These are phyloP conservation scores for Colletotrichum tabaci DNA, from an alignment of 2,329 filamentous ascomycete species.

Conservation along the genomic window DNA sequence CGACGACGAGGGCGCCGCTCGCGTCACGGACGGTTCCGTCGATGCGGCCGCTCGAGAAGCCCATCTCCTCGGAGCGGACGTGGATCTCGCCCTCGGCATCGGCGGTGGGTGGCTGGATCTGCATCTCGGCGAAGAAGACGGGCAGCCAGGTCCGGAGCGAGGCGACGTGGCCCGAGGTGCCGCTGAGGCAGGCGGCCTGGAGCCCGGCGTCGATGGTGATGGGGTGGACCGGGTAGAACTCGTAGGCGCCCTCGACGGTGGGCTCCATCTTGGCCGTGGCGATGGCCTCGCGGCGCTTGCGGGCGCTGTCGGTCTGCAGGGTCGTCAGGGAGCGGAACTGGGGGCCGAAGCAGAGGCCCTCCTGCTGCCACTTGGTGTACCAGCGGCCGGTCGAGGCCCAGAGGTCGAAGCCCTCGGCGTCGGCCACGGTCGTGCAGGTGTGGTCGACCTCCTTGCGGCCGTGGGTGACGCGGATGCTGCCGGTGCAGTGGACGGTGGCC, in stretches of 20 bases:
- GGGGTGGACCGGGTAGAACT: not conserved
- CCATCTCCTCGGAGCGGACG: not conserved
- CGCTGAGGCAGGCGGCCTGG: not conserved
- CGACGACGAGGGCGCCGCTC: not conserved
- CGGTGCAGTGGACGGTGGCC: not conserved
- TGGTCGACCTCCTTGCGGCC: not conserved
- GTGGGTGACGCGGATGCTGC: not conserved
- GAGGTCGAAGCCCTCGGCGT: not conserved
- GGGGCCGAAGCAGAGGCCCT: constrained; percentile 5
- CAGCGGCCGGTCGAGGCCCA: not conserved
- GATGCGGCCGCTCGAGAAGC: not conserved
- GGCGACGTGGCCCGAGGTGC: not conserved
- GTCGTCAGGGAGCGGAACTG: not conserved
- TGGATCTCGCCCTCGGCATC: not conserved
- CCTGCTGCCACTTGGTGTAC: not conserved
- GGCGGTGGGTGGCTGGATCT: not conserved
- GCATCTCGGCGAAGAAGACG: not conserved
- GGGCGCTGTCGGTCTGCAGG: not conserved
- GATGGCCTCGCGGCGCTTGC: not conserved
- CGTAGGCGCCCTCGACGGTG: not conserved
- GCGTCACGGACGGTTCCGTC: not conserved
- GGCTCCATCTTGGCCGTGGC: not conserved
- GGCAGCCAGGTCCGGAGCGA: not conserved
- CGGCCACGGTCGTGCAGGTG: not conserved
- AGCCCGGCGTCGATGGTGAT: not conserved